These are phyloP conservation scores for Herpetomonas samuelpessoai DNA, from an alignment of 208 protist genomes.

Conservation along the genomic window DNA sequence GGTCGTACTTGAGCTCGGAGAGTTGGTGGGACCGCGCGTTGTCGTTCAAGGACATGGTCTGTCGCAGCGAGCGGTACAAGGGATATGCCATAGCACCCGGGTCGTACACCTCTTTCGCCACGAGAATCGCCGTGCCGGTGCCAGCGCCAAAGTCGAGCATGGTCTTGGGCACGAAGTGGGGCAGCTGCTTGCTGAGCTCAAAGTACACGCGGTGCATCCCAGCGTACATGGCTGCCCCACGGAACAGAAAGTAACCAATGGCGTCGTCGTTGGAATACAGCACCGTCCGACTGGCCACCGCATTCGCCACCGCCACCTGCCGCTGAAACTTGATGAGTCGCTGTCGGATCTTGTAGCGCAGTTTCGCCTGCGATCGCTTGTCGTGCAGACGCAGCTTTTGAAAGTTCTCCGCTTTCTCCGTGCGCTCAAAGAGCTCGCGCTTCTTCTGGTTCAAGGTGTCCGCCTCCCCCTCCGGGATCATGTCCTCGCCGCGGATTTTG, in stretches of 20 bases:
- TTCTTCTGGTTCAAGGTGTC: conserved; percentile 91
- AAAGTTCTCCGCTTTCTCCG: conserved; percentile 75
- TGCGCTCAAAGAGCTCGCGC: conserved; percentile 80
- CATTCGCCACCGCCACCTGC: conserved; percentile 78
- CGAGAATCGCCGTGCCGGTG: conserved; percentile 81
- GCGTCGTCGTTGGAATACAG: conserved; percentile 81
- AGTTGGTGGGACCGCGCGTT: conserved; percentile 49
- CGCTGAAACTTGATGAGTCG: conserved; percentile 86
- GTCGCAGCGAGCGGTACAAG: conserved; percentile 78
- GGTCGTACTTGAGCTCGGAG: conserved; percentile 67
- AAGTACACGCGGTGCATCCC: conserved; percentile 87
- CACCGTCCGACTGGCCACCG: conserved; percentile 73
- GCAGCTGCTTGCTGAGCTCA: conserved; percentile 84
- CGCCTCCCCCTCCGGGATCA: conserved; percentile 81
- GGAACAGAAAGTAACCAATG: conserved; percentile 88
- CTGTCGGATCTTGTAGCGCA: conserved; percentile 80
- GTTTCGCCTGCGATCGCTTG: conserved; percentile 78
- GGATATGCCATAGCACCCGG: conserved; percentile 78
- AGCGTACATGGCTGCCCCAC: conserved; percentile 85
- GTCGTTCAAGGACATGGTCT: conserved; percentile 78
- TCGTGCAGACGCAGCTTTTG: conserved; percentile 63
- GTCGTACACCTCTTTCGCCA: conserved; percentile 89
- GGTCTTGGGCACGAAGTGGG: conserved; percentile 84
- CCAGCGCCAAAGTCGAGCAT: conserved; percentile 88
- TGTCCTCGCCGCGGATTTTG: conserved; percentile 45